phyloP scores from a whole-genome alignment of 2,329 filamentous ascomycete genomes.

The Pleoardoris graminearum region DNA sequence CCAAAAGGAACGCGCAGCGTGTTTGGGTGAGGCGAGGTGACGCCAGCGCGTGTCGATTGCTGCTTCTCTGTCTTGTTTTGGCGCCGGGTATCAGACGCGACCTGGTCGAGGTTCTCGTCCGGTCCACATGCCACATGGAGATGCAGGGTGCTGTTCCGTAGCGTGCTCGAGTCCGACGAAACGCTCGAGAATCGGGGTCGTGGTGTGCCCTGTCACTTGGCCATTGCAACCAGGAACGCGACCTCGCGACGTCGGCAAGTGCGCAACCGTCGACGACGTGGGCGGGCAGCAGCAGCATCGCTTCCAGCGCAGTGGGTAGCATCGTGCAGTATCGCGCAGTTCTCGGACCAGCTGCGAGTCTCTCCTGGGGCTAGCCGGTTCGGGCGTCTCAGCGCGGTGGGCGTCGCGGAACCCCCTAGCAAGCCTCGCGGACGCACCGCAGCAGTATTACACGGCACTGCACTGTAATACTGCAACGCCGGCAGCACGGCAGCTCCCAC shows the following conservation, averaged over 20 bases:
- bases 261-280: no score
- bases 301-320: no score
- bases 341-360: background rate
- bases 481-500: conserved; percentile 10
- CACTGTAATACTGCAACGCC: no score
- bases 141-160: background rate
- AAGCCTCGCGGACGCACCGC: conserved; percentile 5
- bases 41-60: background rate
- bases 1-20: background rate
- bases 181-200: no score
- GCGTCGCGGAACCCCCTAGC: background rate
- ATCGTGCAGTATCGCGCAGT: background rate
- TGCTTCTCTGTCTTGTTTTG: background rate
- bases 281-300: no score
- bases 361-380: background rate
- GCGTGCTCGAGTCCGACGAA: background rate
- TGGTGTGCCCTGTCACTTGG: no score
- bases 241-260: no score
- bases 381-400: background rate
- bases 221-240: no score
- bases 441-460: no score
- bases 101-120: no score
- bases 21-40: background rate
- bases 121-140: conserved; percentile 1
- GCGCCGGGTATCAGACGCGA: conserved; percentile 2